Base-by-base conservation (phyloP, 495 filamentous ascomycete genomes). In the Penicillium longicatenatum region DNA sequence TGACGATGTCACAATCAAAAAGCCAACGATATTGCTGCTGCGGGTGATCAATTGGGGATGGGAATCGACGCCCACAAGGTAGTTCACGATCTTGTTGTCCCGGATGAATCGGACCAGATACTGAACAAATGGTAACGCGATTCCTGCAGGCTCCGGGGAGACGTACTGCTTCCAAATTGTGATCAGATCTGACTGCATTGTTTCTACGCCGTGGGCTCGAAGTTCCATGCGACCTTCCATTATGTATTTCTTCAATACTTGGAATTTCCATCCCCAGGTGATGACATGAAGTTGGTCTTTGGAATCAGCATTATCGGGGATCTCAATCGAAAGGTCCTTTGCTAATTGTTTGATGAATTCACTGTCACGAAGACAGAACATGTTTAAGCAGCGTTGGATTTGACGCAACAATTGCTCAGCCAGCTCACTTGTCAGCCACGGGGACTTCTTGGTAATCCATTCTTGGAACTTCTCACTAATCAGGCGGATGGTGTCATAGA, bases 11-110 rank as follows among this genome's bases (percentile, higher is more conserved):
- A 94, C 89, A n/a, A 91, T 81, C 47, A 98, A 79, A 58, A 97
- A 98, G 0, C 89, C 89, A 41, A 96, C 78, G 52, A 98, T 89
- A 54, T 97, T 96, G 56, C 80, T 80, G 65, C 89, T 89, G 58
- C 90, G 84, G 42, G 75, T 79, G 45, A 96, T 95, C 55, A 98
- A 83, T 63, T 96, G 91, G 6, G 90, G 90, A 65, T 98, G 94
- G 17, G 94, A 96, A 54, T 91, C 92, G 43, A 93, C 86, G 2
- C 94, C 90, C 53, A 98, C 85, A 26, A 98, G 82, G 69, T 98
- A 96, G 46, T 91, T 85, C 43, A 96, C 80, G 22, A 96, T 79
- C 56, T 82, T 84, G 44, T 84, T 84, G 4, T 78, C 61, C 24
- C 85, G 72, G 42, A 96, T 79, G 57, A 87, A 88, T 21, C 80